Evolutionary conservation across 176 grass and related monocot genomes (phyloP).

Genomic region (Phoenix roebelenii): DNA sequence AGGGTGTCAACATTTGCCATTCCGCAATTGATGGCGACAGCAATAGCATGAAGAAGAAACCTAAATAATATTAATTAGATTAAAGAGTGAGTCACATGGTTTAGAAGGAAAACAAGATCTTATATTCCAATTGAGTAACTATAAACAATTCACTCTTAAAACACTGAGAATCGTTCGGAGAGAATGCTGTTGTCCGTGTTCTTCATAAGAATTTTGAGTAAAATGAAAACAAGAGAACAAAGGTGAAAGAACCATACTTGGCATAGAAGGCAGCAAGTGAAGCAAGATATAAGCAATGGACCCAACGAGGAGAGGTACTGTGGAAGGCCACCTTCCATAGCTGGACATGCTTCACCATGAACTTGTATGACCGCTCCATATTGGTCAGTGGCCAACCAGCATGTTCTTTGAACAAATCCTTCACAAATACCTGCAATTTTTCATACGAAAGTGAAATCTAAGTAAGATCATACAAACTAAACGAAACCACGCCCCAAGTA

Average conservation of each 20-base stretch:
- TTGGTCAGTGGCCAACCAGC: slow-evolving; percentile 92
- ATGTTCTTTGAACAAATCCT: slow-evolving; percentile 97
- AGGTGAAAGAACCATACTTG: slow-evolving; percentile 43
- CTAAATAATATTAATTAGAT: neutral
- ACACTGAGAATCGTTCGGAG: too few relatives aligned
- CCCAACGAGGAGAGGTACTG: slow-evolving; percentile 84
- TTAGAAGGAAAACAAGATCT: too few relatives aligned
- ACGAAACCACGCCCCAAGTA: too few relatives aligned
- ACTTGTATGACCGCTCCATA: slow-evolving; percentile 98
- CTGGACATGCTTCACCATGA: slow-evolving; percentile 99
- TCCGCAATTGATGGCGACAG: neutral
- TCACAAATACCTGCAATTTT: slow-evolving; percentile 67
- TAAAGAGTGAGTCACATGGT: too few relatives aligned
- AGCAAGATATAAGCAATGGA: slow-evolving; percentile 81
- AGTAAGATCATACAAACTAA: neutral
- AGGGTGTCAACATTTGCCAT: neutral
- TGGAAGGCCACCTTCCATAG: slow-evolving; percentile 99
- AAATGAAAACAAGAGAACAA: slow-evolving; percentile 1
- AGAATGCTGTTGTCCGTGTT: too few relatives aligned
- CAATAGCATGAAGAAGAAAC: neutral
- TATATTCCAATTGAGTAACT: too few relatives aligned
- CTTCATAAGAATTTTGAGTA: neutral
- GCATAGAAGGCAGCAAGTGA: slow-evolving; percentile 84
- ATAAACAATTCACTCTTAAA: too few relatives aligned
- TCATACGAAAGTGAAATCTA: neutral